Conservation (phyloP, 495 filamentous ascomycete species). For the Friedmanniomyces simplex region DNA sequence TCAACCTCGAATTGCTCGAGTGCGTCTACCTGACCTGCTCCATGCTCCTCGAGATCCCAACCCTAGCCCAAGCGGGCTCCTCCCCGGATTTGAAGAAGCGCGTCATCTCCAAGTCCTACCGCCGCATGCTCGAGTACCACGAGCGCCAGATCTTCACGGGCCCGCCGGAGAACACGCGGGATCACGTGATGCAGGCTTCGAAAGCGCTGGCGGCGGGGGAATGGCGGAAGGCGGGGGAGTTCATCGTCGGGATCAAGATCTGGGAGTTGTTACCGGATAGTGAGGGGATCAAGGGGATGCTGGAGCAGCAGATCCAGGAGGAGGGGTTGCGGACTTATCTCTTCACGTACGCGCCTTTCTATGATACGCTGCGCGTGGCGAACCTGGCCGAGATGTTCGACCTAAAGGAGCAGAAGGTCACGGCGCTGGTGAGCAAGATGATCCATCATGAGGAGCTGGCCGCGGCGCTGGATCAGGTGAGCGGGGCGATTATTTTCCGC, state of each 20-base stretch:
- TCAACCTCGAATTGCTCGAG: conserved; percentile 96
- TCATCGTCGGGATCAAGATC: conserved; percentile 96
- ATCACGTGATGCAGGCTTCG: conserved; percentile 97
- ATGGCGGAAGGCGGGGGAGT: conserved; percentile 90
- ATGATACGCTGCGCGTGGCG: conserved; percentile 82
- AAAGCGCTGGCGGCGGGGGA: conserved; percentile 93
- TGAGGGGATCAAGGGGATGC: conserved; percentile 89
- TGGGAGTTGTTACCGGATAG: conserved; percentile 93
- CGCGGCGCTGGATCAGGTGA: conserved; percentile 95
- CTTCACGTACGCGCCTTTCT: conserved; percentile 98
- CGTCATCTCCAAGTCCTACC: conserved; percentile 98
- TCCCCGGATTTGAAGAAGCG: conserved; percentile 95
- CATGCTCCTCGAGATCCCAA: conserved; percentile 97
- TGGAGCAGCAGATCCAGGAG: conserved; percentile 94
- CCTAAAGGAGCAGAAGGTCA: conserved; percentile 76
- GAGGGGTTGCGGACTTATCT: conserved; percentile 97
- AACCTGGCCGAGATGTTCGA: conserved; percentile 93
- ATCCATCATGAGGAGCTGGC: conserved; percentile 97
- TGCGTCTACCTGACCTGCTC: conserved; percentile 97
- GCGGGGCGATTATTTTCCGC: conserved; percentile 93
- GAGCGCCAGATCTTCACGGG: conserved; percentile 98
- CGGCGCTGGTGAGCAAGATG: conserved; percentile 97
- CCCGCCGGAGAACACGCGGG: conserved; percentile 93
- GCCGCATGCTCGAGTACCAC: conserved; percentile 97
- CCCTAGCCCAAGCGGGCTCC: conserved; percentile 90